A percentile compares a stretch with the other conserved stretches of the same genome.
Conservation (phyloP, 768 basidiomycete species). For the Leccinum sublutescens region DNA sequence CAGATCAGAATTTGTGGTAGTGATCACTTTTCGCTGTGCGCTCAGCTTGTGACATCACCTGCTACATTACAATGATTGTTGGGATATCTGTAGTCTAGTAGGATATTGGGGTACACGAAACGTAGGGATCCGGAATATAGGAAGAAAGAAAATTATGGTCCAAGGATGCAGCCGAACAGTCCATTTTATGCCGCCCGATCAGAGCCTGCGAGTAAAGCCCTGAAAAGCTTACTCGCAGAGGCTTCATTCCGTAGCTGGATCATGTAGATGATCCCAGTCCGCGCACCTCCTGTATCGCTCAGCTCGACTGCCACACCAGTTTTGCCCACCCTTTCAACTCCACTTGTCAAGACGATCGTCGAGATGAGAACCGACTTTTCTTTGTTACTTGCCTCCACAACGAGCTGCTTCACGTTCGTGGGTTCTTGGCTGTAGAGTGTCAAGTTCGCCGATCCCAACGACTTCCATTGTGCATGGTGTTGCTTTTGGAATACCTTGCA, state of each 20-base stretch:
- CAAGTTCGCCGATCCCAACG: conserved; percentile 82
- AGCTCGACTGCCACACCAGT: conserved; percentile 97
- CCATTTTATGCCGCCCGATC: conserved; percentile 51
- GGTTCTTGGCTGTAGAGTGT: conserved; percentile 85
- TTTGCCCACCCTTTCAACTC: conserved; percentile 97
- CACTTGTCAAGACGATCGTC: conserved; percentile 93
- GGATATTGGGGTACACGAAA: conserved; percentile 13
- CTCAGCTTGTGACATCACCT: conserved; percentile 45
- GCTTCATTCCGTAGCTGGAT: conserved; percentile 90
- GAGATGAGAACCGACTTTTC: conserved; percentile 81
- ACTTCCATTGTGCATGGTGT: conserved; percentile 97
- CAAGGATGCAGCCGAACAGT: background rate
- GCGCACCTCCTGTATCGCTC: conserved; percentile 76
- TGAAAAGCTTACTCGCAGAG: conserved; percentile 80
- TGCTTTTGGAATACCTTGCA: conserved; percentile 98
- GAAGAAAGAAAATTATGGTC: background rate
- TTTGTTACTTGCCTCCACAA: conserved; percentile 83
- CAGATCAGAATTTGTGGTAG: conserved; percentile 74
- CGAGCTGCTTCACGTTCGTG: conserved; percentile 92
- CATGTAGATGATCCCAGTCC: conserved; percentile 97
- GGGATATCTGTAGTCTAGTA: conserved; percentile 5
- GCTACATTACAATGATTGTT: conserved; percentile 6
- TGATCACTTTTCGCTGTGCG: conserved; percentile 82
- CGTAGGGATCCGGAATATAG: background rate
- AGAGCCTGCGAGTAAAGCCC: conserved; percentile 82